Evolutionary conservation across 2,329 filamentous ascomycete species (phyloP), one percentile per base, ranked within the genome.

Genomic region (Alternaria burnsii): DNA sequence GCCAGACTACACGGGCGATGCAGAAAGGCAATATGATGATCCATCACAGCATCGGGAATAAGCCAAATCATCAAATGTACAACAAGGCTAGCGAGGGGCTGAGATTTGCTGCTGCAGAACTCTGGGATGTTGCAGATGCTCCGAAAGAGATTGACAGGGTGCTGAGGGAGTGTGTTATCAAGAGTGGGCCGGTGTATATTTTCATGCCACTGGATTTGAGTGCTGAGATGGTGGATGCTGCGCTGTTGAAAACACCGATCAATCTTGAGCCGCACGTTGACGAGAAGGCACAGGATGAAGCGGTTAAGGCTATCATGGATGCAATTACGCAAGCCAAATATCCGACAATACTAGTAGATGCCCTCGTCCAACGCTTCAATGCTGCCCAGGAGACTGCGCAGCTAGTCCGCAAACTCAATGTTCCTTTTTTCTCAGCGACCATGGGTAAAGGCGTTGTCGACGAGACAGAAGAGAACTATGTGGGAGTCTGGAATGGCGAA

Each of bases 361-460:
- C 69, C 22, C 71, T 81, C 2, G 73, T 76, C 2, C 75, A 79
- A 18, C 72, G 79, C 9, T 80, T 82, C 60, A 69, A 75, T 48
- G 80, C 76, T 6, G 64, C 67, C 3, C 28, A 67, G 1, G 79
- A 81, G 53, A 67, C 78, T 0, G 61, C 70, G 34, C 56, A 71
- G 9, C 65, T 82, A 1, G 70, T 80, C 3, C 62, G 70, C 9
- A 77, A 71, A 34, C 69, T 81, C 2, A 50, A 66, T 1, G 71
- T 81, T 2, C 81, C 80, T 3, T 70, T 78, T 46, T 82, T 73
- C 69, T 69, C 74, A 0, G 71, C 80, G 0, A 77, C 78, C 43
- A 82, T 81, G 76, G 79, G 78, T 36, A 82, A 82, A 61, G 76
- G 76, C 16, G 71, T 82, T 38, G 70, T 82, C 20, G 80, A 82